These are phyloP conservation scores for Peribolospora kevripleyi DNA, from an alignment of 768 basidiomycete species.

Conservation along the genomic window DNA sequence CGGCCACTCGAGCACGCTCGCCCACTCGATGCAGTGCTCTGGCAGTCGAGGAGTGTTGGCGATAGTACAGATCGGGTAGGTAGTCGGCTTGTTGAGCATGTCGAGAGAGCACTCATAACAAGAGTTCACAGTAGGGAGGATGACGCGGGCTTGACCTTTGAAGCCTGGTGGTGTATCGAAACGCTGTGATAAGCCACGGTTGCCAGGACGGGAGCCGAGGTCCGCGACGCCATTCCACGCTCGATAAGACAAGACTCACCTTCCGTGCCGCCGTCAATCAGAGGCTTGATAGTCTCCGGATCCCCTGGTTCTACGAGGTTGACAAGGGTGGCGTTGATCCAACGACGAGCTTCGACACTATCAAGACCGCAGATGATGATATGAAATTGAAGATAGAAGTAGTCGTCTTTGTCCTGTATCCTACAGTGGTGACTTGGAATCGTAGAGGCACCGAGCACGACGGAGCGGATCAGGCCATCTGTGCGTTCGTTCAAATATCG, in stretches of 20 bases:
- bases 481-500: neutral
- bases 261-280: slow-evolving; percentile 97
- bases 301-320: slow-evolving; percentile 81
- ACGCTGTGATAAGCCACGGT: neutral
- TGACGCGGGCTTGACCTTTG: slow-evolving; percentile 93
- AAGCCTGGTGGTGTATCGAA: slow-evolving; percentile 37
- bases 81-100: slow-evolving; percentile 91
- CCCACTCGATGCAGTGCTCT: slow-evolving; percentile 99
- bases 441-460: neutral
- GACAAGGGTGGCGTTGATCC: slow-evolving; percentile 96
- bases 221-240: neutral
- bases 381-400: slow-evolving; percentile 91
- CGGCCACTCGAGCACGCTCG: slow-evolving; percentile 97
- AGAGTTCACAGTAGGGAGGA: slow-evolving; percentile 77
- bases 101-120: slow-evolving; percentile 97
- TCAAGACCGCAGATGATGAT: slow-evolving; percentile 92
- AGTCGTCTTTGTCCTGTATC: slow-evolving; percentile 90
- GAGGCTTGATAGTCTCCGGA: slow-evolving; percentile 77
- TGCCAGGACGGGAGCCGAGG: neutral
- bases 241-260: slow-evolving; percentile 27
- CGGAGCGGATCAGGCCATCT: neutral
- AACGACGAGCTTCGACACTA: slow-evolving; percentile 84
- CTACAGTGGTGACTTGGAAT: slow-evolving; percentile 62
- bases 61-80: slow-evolving; percentile 95
- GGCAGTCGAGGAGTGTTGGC: slow-evolving; percentile 94